phyloP scores from a whole-genome alignment of 495 filamentous ascomycete species.

The Lentithecium fluviatile region DNA sequence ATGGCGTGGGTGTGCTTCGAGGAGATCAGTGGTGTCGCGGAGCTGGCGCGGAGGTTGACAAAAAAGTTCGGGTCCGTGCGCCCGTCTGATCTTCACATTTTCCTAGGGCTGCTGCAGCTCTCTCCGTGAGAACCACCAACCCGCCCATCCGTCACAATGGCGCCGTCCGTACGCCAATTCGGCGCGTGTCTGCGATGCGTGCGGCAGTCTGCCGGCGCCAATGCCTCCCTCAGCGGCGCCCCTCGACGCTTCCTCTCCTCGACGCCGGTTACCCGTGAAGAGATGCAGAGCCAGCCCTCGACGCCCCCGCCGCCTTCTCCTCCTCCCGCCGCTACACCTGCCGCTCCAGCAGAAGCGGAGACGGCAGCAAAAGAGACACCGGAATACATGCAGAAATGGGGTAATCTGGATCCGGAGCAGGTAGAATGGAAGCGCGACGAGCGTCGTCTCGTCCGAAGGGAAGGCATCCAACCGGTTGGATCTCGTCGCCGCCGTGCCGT shows the following conservation, averaged over 20 bases:
- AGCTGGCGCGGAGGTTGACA: conserved; percentile 24
- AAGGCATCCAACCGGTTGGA: conserved; percentile 28
- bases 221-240: conserved; percentile 5
- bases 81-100: neutral
- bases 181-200: conserved; percentile 31
- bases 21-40: conserved; percentile 5
- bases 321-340: neutral
- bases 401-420: conserved; percentile 36
- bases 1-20: conserved; percentile 14
- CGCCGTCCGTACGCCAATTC: conserved; percentile 23
- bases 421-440: conserved; percentile 36
- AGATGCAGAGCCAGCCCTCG: conserved; percentile 22
- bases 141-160: conserved; percentile 24
- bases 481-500: conserved; percentile 82
- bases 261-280: conserved; percentile 23
- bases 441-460: conserved; percentile 31
- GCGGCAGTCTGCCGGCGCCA: conserved; percentile 8
- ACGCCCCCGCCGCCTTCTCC: conserved; percentile 20
- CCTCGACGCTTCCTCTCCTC: conserved; percentile 33
- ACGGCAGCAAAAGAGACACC: neutral
- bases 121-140: neutral
- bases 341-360: neutral
- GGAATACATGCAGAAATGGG: conserved; percentile 25
- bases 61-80: conserved; percentile 12
- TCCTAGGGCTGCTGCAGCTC: neutral